Base-by-base conservation (phyloP, 306 rosid genomes). In the Geum urbanum region DNA sequence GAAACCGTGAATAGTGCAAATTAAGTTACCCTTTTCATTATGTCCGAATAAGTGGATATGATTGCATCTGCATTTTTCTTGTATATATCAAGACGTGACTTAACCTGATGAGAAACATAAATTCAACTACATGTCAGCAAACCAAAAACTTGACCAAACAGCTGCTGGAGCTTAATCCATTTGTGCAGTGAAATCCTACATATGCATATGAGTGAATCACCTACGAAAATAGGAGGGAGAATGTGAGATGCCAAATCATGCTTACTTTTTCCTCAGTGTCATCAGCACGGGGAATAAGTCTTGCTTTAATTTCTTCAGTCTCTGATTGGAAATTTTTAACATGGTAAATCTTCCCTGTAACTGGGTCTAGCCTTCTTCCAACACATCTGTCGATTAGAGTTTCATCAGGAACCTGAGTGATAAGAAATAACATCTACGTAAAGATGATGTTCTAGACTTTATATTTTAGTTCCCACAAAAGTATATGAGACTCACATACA, bases 371-470 rank as follows among this genome's bases (percentile, higher is more conserved):
- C 81, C 96, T 88, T 84, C 98, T 84, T 62, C 96, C 97, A 83
- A 87, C 76, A 84, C 96, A 88, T 90, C 98, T 90, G 88, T 94
- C 90, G 89, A 90, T 84, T 85, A 94, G 96, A 88, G 81, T 87
- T 84, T 94, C 98, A 80, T 94, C 98, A 88, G 95, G 97, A 85
- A 94, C 98, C 98, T 94, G 98, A 81, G 83, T 83, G 87, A 84
- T 77, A 71, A 37, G 81, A 79, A 83, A 79, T 76, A 64, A 74
- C 48, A 58, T 16, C 72, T 39, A 45, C 19, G 72, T 73, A 61
- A 76, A 76, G 41, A 48, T 60, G 37, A 32, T 32, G 37, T 32
- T 13, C 58, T 53, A 8, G 19, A 53, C 32, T 19, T 6, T 19
- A 19, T 19, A 20, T 27, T 10, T 32, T 32, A 32, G 37, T 32